These are phyloP conservation scores for Aspergillus conjunctus DNA, from an alignment of 495 filamentous ascomycete species.

Conservation along the genomic window DNA sequence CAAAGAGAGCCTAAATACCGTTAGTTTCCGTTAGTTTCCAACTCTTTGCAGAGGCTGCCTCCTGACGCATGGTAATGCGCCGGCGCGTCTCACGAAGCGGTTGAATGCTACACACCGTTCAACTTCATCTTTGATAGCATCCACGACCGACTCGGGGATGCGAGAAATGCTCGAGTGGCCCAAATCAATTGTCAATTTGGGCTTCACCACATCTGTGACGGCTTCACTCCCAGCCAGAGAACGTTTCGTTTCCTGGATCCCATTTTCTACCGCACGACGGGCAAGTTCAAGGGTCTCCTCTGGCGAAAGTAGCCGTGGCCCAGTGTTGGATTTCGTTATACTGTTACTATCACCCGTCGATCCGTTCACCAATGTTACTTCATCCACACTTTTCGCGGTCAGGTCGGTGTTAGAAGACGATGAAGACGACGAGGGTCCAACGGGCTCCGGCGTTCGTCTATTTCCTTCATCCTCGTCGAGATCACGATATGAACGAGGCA, in stretches of 20 bases:
- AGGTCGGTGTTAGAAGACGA: slow-evolving; percentile 34
- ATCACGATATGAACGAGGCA: slow-evolving; percentile 38
- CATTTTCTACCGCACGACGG: slow-evolving; percentile 65
- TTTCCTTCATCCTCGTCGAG: slow-evolving; percentile 37
- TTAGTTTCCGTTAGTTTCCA: slow-evolving; percentile 26
- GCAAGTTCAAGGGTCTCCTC: slow-evolving; percentile 60
- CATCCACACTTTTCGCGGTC: slow-evolving; percentile 34
- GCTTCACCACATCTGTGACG: slow-evolving; percentile 68
- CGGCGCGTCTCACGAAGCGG: neutral
- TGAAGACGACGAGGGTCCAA: slow-evolving; percentile 27
- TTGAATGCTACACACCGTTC: slow-evolving; percentile 65
- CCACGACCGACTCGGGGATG: slow-evolving; percentile 86
- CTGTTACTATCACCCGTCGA: slow-evolving; percentile 31
- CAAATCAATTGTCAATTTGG: slow-evolving; percentile 84
- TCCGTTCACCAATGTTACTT: slow-evolving; percentile 35
- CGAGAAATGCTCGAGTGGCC: slow-evolving; percentile 77
- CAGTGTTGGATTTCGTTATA: slow-evolving; percentile 27
- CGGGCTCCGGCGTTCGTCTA: slow-evolving; percentile 30
- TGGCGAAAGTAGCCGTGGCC: slow-evolving; percentile 33
- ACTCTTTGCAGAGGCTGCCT: neutral
- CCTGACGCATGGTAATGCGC: neutral
- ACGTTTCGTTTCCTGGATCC: slow-evolving; percentile 67
- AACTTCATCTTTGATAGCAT: slow-evolving; percentile 89
- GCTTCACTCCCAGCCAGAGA: slow-evolving; percentile 68
- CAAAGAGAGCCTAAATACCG: slow-evolving; percentile 68